Conservation (phyloP, 2,329 filamentous ascomycete genomes). For the Fusarium coffeatum region DNA sequence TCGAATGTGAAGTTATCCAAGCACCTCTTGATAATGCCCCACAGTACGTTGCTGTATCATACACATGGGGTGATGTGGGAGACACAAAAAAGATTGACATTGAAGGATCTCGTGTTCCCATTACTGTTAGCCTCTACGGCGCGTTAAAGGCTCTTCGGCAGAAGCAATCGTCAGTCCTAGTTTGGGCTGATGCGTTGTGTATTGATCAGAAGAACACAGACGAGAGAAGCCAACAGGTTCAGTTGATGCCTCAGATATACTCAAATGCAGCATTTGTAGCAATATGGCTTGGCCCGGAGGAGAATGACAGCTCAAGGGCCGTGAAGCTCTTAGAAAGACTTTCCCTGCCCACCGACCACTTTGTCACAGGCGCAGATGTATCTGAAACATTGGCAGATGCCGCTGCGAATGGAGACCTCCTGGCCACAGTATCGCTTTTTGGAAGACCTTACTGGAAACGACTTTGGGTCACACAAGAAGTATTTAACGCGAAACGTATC, state of each 20-base stretch:
- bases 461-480: conserved; percentile 25
- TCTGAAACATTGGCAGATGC: neutral
- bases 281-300: conserved; percentile 26
- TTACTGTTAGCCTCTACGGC: conserved; percentile 13
- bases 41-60: conserved; percentile 20
- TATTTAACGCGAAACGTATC: conserved; percentile 19
- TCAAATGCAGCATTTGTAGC: conserved; percentile 14
- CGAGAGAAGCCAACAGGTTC: conserved; percentile 19
- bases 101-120: neutral
- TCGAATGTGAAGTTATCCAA: conserved; percentile 25
- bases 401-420: conserved; percentile 2
- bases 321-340: neutral
- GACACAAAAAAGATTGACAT: conserved; percentile 21
- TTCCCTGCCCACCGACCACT: neutral
- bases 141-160: conserved; percentile 16
- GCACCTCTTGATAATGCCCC: neutral
- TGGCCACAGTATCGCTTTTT: conserved; percentile 25
- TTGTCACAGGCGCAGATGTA: neutral
- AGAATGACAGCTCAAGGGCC: conserved; percentile 13
- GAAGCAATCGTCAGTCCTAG: neutral
- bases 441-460: conserved; percentile 26
- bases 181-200: conserved; percentile 28
- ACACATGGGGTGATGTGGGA: conserved; percentile 25
- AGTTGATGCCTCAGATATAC: conserved; percentile 24
- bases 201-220: conserved; percentile 9